A percentile compares a stretch with the other conserved stretches of the same genome.
Conservation (phyloP, 345 rosid genomes). For the Odontarrhena argentea region DNA sequence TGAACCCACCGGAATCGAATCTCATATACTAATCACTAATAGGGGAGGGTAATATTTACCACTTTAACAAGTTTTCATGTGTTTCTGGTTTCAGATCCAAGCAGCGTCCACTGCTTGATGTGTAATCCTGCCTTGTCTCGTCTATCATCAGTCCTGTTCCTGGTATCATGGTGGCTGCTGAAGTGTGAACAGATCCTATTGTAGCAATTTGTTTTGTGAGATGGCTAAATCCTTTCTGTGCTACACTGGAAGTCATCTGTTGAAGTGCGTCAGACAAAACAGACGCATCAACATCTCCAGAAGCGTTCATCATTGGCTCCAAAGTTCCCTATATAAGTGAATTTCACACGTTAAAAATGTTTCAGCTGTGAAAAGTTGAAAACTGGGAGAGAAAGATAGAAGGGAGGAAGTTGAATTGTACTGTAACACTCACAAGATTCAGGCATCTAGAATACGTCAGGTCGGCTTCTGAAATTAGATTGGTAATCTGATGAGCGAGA, state of each 20-base stretch:
- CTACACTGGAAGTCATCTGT: constrained; percentile 58
- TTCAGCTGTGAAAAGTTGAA: constrained; percentile 20
- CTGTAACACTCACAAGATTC: constrained; percentile 45
- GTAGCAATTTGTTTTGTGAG: constrained; percentile 54
- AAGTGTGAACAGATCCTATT: constrained; percentile 39
- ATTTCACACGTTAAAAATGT: constrained; percentile 14
- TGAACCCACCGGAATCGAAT: neutral
- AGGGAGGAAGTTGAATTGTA: constrained; percentile 3
- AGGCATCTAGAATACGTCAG: constrained; percentile 53
- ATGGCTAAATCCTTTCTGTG: constrained; percentile 61
- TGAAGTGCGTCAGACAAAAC: constrained; percentile 53
- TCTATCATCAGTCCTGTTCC: constrained; percentile 38
- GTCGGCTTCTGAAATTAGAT: constrained; percentile 79
- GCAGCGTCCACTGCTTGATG: constrained; percentile 38
- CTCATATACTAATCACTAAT: neutral
- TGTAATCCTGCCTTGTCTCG: constrained; percentile 35
- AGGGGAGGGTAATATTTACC: constrained; percentile 42
- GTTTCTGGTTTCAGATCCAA: constrained; percentile 40
- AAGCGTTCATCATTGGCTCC: constrained; percentile 45
- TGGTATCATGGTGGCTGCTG: constrained; percentile 37
- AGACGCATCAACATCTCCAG: constrained; percentile 49
- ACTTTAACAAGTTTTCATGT: constrained; percentile 30
- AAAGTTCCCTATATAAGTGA: constrained; percentile 53
- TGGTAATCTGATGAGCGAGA: constrained; percentile 56
- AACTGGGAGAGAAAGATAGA: constrained; percentile 12